Base-by-base conservation (phyloP, 2,329 filamentous ascomycete genomes). In the Fusarium domesticum region DNA sequence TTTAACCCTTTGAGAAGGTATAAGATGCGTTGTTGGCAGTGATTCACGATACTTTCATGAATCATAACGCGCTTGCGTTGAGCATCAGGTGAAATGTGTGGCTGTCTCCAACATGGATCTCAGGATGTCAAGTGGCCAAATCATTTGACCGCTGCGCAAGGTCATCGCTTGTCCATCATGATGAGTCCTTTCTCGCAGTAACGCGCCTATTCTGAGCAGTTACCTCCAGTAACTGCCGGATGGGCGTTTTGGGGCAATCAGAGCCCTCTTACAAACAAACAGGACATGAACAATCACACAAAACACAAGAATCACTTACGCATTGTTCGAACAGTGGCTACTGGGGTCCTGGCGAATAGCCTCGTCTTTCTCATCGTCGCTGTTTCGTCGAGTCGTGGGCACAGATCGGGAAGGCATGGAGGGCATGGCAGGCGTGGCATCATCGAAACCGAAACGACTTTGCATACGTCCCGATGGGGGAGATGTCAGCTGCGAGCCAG, bases 401-500 rank as follows among this genome's bases (percentile, higher is more conserved):
- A 95, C 84, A 18, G 92, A 96, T 56, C 89, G 86, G 11, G 89
- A 92, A 14, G 89, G 86, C 37, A 89, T 71, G 11, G 89, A 92
- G 14, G 89, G 86, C 37, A 89, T 71, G 77, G 64, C 56, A 19
- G 89, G 85, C 35, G 88, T 71, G 77, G 63, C 55, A 15, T 66
- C 64, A 16, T 66, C 64, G 57, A 77, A 79, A 35, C 75, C 74
- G 47, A 81, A 81, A 42, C 77, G 73, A 50, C 75, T 77, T 50
- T 78, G 81, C 55, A 77, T 72, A 50, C 82, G 74, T 36, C 80
- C 80, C 12, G 79, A 78, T 49, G 84, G 84, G 8, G 90, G 89
- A 18, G 90, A 95, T 6, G 86, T 84, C 47, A 93, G 77, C 62
- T 89, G 84, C 20, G 89, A 90, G 55, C 86, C 87, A 23, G 87